These are phyloP conservation scores for Phlebiopsis flavidoalba DNA, from an alignment of 768 basidiomycete genomes.

Conservation along the genomic window DNA sequence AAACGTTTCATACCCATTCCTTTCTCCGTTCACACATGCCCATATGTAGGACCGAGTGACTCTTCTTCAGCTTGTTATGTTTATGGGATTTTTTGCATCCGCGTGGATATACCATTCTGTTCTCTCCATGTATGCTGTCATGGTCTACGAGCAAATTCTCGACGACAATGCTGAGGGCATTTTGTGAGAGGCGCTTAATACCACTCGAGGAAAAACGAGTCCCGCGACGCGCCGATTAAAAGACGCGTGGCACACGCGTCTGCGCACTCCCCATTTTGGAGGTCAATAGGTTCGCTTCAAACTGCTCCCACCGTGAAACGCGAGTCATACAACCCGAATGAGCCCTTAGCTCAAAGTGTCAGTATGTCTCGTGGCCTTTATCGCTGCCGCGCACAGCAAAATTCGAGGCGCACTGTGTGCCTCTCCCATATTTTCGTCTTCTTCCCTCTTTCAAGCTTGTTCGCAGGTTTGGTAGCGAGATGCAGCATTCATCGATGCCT, in stretches of 20 bases:
- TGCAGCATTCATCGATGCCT: background rate
- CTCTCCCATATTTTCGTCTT: background rate
- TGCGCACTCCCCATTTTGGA: background rate
- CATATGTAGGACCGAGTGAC: too few species aligned
- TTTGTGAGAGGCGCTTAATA: background rate
- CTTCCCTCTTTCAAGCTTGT: background rate
- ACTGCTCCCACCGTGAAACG: constrained; percentile 1
- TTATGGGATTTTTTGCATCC: too few species aligned
- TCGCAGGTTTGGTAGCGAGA: background rate
- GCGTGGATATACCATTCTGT: too few species aligned
- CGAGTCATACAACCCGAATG: background rate
- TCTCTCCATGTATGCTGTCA: too few species aligned
- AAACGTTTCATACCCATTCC: too few species aligned
- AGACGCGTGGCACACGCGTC: background rate
- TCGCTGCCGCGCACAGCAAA: background rate
- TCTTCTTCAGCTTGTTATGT: too few species aligned
- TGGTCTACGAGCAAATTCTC: too few species aligned
- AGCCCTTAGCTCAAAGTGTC: background rate
- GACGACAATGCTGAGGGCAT: too few species aligned
- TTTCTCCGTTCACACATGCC: too few species aligned
- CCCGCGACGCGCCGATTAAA: background rate
- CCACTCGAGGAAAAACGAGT: too few species aligned
- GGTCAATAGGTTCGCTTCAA: background rate
- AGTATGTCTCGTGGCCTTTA: background rate
- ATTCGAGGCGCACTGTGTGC: background rate